Evolutionary conservation across 2,329 filamentous ascomycete genomes (phyloP).

Genomic region (Aspergillus luchuensis): DNA sequence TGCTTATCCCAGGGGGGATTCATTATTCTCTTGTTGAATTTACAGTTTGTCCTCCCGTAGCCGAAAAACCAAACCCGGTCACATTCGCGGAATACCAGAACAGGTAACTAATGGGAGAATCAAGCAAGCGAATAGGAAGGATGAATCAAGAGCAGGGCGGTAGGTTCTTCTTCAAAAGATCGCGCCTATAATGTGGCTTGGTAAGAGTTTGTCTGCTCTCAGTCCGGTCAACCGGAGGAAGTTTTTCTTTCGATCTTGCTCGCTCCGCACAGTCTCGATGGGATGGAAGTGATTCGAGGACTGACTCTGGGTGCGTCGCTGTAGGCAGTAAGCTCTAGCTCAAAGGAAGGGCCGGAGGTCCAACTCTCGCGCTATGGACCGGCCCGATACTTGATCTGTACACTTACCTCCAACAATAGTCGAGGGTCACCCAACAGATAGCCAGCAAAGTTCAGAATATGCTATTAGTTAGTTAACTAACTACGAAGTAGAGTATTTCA

Average conservation of each 20-base stretch:
- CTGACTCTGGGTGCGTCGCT: background rate
- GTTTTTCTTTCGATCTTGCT: background rate
- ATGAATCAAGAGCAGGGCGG: background rate
- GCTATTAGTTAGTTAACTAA: no score
- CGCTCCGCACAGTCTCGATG: background rate
- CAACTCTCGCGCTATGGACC: constrained; percentile 18
- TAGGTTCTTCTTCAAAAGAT: background rate
- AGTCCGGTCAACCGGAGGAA: background rate
- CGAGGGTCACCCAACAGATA: background rate
- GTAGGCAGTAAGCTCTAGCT: background rate
- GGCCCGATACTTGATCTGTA: constrained; percentile 17
- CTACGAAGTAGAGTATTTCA: no score
- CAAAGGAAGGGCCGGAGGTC: background rate
- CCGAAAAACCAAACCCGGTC: background rate
- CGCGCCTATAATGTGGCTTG: background rate
- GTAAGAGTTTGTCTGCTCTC: background rate
- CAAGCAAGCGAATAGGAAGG: background rate
- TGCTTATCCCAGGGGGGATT: background rate
- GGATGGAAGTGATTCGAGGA: background rate
- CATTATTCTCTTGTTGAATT: background rate
- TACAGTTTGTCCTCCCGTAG: background rate
- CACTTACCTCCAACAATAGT: background rate
- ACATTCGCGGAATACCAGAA: background rate
- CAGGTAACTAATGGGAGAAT: background rate
- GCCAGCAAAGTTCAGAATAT: no score